These are phyloP conservation scores for Fusarium nelsonii DNA, from an alignment of 2,329 filamentous ascomycete genomes.

Conservation along the genomic window DNA sequence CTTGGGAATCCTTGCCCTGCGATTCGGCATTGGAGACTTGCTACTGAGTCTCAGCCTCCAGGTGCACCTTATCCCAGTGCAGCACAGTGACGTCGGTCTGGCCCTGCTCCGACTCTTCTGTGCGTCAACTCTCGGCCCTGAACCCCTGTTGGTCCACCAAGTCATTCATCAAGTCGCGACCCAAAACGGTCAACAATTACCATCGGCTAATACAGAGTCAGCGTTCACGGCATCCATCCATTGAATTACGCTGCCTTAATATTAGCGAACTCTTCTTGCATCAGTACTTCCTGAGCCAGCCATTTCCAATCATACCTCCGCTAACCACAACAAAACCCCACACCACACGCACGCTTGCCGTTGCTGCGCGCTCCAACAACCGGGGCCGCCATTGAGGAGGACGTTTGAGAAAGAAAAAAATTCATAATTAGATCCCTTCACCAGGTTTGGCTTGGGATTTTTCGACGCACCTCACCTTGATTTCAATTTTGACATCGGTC, in stretches of 20 bases:
- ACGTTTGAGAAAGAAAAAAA: conserved; percentile 24
- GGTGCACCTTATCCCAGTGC: conserved; percentile 10
- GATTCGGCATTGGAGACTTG: conserved; percentile 37
- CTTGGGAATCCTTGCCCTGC: conserved; percentile 32
- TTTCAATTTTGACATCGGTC: conserved; percentile 13
- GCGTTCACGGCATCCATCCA: conserved; percentile 6
- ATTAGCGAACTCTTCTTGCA: conserved; percentile 13
- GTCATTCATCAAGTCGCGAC: conserved; percentile 11
- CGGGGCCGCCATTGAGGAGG: conserved; percentile 40
- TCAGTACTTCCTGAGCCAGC: conserved; percentile 26
- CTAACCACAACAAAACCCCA: conserved; percentile 35
- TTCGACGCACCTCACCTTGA: conserved; percentile 20
- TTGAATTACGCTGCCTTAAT: conserved; percentile 5
- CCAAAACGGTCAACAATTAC: conserved; percentile 21
- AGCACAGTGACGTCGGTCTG: conserved; percentile 37
- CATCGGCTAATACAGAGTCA: conserved; percentile 21
- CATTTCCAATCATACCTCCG: conserved; percentile 45
- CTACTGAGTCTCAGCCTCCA: conserved; percentile 22
- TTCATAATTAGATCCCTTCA: conserved; percentile 18
- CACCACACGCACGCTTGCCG: conserved; percentile 26
- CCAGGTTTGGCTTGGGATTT: conserved; percentile 39
- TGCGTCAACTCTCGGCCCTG: conserved; percentile 22
- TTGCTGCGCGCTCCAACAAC: conserved; percentile 40
- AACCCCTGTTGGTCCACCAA: conserved; percentile 30
- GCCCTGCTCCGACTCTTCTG: conserved; percentile 24